A percentile compares a stretch with the other conserved stretches of the same genome.
phyloP scores from a whole-genome alignment of 176 grass and related monocot species.

The Dendrocalamus sinicus region DNA sequence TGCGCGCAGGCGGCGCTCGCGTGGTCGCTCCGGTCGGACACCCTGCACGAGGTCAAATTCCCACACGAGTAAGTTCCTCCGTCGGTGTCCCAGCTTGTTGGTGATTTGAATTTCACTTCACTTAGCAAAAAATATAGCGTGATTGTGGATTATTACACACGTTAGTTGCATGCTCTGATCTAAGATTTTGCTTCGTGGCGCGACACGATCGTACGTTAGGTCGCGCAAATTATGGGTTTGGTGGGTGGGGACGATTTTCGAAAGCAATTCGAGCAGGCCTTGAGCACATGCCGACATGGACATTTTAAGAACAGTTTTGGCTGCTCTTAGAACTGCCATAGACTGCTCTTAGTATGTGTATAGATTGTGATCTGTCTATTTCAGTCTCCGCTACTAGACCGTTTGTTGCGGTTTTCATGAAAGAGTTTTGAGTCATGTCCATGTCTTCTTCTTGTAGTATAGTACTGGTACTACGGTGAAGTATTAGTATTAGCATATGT shows the following conservation, averaged over 20 bases:
- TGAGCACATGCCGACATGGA: constrained; percentile 26
- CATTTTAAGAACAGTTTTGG: neutral
- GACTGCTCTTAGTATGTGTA: neutral
- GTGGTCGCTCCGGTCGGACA: constrained; percentile 85
- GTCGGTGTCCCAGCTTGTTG: neutral
- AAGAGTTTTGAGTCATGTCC: neutral
- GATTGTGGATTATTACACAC: neutral
- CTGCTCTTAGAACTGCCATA: neutral
- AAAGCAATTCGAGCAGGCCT: constrained; percentile 34
- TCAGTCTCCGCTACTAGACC: neutral
- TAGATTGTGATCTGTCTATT: constrained; percentile 19
- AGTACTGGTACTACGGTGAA: neutral
- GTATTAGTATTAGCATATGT: neutral
- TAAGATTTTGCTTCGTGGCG: constrained; percentile 29
- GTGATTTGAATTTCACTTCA: constrained; percentile 4
- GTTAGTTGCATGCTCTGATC: constrained; percentile 41
- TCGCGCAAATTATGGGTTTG: constrained; percentile 46
- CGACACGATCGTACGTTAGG: constrained; percentile 36
- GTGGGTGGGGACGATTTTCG: constrained; percentile 4
- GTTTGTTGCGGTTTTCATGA: constrained; percentile 2
- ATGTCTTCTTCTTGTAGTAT: neutral
- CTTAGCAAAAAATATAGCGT: neutral
- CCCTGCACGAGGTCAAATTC: constrained; percentile 70
- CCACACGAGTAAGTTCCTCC: constrained; percentile 72
- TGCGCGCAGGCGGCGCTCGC: constrained; percentile 73